Evolutionary conservation across 805 yeast genomes (phyloP), one percentile per base, ranked within the genome.

Genomic region (Vanderwaltozyma polyspora): DNA sequence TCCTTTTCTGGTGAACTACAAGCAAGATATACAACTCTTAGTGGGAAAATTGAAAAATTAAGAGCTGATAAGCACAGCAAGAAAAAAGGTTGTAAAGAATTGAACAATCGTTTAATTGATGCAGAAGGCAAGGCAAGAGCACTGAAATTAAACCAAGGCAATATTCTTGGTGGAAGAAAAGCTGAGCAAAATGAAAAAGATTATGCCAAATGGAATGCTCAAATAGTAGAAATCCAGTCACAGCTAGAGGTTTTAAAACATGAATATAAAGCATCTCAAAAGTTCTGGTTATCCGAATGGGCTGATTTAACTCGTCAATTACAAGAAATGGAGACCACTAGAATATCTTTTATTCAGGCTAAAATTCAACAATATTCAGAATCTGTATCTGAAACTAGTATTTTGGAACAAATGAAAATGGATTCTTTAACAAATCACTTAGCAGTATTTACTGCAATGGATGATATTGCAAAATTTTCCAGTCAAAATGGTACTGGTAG

Each of bases 231-330:
- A 37, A 37, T 46, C 27, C 39, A 42, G 21, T 28, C 39, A 16
- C 54, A 56, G 37, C 31, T 54, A 17, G 51, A 48, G 33, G 51
- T 57, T 3, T 27, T 50, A 29, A 48, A 42, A 33, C 53, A 51
- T 19, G 61, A 57, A 35, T 53, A 48, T 33, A 54, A 50, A 34
- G 54, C 58, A 2, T 48, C 59, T 2, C 48, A 51, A 34, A 47
- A 44, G 23, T 51, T 42, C 34, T 58, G 62, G 58, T 41, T 54
- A 28, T 37, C 41, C 16, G 61, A 56, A 35, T 58, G 63, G 63
- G 45, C 48, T 7, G 40, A 31, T 12, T 29, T 52, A 2, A 42
- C 54, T 4, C 32, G 37, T 3, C 52, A 48, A 23, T 38, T 57
- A 18, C 60, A 57, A 39, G 52, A 49, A 22, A 45, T 56, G 45